Base-by-base conservation (phyloP, 2,329 filamentous ascomycete genomes). In the Capronia americana region DNA sequence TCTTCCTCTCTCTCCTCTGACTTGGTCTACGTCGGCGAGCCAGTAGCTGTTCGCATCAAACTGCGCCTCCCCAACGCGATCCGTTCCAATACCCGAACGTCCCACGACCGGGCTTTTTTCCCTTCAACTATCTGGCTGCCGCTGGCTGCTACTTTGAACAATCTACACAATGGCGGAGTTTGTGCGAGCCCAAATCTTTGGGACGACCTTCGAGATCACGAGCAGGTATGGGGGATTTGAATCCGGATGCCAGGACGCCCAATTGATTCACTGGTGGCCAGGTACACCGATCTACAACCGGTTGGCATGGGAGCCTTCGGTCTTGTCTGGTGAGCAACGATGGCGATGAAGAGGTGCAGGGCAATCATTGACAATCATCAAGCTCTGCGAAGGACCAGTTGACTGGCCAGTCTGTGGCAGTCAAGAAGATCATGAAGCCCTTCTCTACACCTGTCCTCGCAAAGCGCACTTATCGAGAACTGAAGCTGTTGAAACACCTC, bases 371-470 rank as follows among this genome's bases (percentile, higher is more conserved):
- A 69, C 64, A 38, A 24, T 20, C 61, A 46, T 70, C 73, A 78
- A 98, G 94, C 82, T 98, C 95, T 71, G 95, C 95, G 65, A 94
- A 93, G 82, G 95, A 99, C 80, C 93, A 98, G 84, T 92, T 99
- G 81, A 98, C 95, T 67, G 92, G 88, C 79, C 93, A 97, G 80
- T 93, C 93, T 81, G 95, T 99, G 69, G 95, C 95, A 66, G 93
- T 99, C 78, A 99, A 99, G 87, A 99, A 99, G 88, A 99, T 99
- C 77, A 98, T 99, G 94, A 99, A 98, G 85, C 95, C 95, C 10
- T 99, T 99, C 82, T 97, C 93, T 85, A 99, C 95, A n/a, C 93
- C 95, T 0, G 95, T 99, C 66, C 86, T 99, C 56, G 95, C 95
- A 66, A 99, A 99, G 85, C 88, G 95, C 77, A 99, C 95, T 72